Percentiles rank a stretch among this genome's conserved stretches.
phyloP scores from a whole-genome alignment of 129 eudicot genomes.

The Artemisia argyi region DNA sequence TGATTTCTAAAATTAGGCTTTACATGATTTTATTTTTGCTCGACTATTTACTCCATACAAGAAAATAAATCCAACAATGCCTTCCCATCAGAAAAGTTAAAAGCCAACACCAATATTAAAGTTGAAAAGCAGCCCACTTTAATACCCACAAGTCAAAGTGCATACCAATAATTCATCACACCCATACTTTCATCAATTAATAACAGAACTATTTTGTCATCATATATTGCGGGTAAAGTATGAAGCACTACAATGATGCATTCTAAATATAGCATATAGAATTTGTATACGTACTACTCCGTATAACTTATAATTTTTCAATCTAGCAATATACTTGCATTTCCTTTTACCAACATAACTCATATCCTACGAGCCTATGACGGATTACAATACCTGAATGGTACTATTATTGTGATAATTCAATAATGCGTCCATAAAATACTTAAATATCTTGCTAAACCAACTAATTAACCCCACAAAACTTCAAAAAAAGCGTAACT shows the following conservation, averaged over 20 bases:
- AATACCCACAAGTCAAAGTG: constrained; percentile 28
- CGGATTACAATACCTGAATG: too few relatives aligned
- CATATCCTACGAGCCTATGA: too few relatives aligned
- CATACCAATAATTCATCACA: constrained; percentile 15
- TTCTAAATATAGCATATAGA: constrained; percentile 2
- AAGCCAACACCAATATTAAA: constrained; percentile 13
- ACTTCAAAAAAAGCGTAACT: background rate
- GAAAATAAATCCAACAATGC: constrained; percentile 1
- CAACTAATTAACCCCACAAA: too few relatives aligned
- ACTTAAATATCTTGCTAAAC: too few relatives aligned
- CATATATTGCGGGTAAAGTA: constrained; percentile 21
- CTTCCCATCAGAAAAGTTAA: constrained; percentile 13
- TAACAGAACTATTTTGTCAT: constrained; percentile 24
- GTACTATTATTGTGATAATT: too few relatives aligned
- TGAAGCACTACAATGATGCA: constrained; percentile 21
- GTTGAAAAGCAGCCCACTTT: constrained; percentile 21
- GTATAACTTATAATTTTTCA: too few relatives aligned
- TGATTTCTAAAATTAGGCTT: background rate
- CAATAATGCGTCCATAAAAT: too few relatives aligned
- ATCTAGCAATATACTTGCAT: too few relatives aligned
- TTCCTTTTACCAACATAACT: too few relatives aligned
- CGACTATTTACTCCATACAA: background rate
- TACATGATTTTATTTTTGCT: background rate
- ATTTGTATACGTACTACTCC: background rate
- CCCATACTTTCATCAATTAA: constrained; percentile 12